These are phyloP conservation scores for Panicum miliaceum DNA, from an alignment of 176 grass and related monocot species.

Conservation along the genomic window DNA sequence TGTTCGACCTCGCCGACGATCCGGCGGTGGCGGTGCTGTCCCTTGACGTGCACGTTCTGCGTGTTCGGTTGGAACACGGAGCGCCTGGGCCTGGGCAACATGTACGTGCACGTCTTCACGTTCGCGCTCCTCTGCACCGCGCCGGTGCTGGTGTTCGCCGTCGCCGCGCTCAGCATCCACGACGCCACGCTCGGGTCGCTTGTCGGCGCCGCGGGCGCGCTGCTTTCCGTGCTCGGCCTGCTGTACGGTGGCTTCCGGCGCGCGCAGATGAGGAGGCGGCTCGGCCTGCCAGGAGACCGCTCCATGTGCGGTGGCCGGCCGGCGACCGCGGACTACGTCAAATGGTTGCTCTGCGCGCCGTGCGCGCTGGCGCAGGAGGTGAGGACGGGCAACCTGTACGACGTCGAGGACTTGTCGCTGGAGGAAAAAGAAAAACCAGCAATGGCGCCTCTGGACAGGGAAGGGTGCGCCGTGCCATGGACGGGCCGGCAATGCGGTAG, in stretches of 20 bases:
- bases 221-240: conserved; percentile 57
- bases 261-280: conserved; percentile 42
- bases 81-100: conserved; percentile 74
- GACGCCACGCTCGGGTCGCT: conserved; percentile 35
- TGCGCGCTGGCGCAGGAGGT: conserved; percentile 79
- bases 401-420: neutral
- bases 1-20: conserved; percentile 66
- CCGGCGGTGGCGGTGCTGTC: conserved; percentile 54
- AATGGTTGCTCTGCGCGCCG: conserved; percentile 54
- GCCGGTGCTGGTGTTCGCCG: conserved; percentile 63
- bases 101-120: conserved; percentile 77
- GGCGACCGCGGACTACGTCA: conserved; percentile 39
- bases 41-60: conserved; percentile 65
- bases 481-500: neutral
- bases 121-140: conserved; percentile 69
- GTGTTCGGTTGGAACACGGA: conserved; percentile 95
- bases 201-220: conserved; percentile 46
- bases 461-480: conserved; percentile 35
- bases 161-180: conserved; percentile 57
- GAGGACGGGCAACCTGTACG: conserved; percentile 63
- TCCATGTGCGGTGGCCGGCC: conserved; percentile 34
- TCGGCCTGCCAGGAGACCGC: conserved; percentile 42
- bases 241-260: conserved; percentile 63
- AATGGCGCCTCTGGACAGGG: conserved; percentile 52
- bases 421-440: neutral